Evolutionary conservation across 2,329 filamentous ascomycete species (phyloP).

Genomic region (Claviceps sp.): DNA sequence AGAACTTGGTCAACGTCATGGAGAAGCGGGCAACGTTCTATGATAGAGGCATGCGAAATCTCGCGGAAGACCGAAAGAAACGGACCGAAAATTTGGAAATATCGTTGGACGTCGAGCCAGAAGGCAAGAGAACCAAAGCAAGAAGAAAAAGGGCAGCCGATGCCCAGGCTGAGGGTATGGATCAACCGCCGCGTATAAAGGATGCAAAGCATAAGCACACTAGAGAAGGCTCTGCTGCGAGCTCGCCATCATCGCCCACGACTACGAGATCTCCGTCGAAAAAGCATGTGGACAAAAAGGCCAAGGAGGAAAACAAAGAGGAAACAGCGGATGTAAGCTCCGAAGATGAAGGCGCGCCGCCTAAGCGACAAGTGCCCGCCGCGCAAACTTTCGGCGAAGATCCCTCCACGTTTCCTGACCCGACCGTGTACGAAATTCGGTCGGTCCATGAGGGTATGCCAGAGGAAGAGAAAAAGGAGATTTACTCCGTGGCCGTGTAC

Average conservation of each 20-base stretch:
- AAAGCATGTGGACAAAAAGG: conserved; percentile 47
- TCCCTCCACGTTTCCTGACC: conserved; percentile 80
- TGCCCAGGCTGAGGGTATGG: conserved; percentile 24
- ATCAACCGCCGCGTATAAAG: conserved; percentile 40
- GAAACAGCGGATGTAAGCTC: conserved; percentile 36
- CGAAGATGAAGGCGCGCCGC: conserved; percentile 46
- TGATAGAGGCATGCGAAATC: conserved; percentile 59
- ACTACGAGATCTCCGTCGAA: conserved; percentile 36
- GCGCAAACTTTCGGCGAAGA: conserved; percentile 87
- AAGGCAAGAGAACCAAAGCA: conserved; percentile 48
- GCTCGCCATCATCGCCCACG: conserved; percentile 46
- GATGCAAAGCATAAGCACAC: conserved; percentile 40
- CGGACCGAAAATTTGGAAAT: conserved; percentile 40
- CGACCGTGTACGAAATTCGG: conserved; percentile 87
- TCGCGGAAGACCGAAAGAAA: conserved; percentile 53
- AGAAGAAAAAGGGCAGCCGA: conserved; percentile 69
- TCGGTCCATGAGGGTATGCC: conserved; percentile 61
- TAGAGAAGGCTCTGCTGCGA: conserved; percentile 38
- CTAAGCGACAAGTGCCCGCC: conserved; percentile 54
- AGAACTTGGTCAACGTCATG: conserved; percentile 51
- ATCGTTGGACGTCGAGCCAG: conserved; percentile 33
- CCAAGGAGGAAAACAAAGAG: conserved; percentile 26
- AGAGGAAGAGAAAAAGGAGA: conserved; percentile 72
- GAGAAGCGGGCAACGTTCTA: conserved; percentile 54
- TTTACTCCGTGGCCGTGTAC: conserved; percentile 77